phyloP scores from a whole-genome alignment of 768 basidiomycete genomes.

The Hygrocybe coccinea region DNA sequence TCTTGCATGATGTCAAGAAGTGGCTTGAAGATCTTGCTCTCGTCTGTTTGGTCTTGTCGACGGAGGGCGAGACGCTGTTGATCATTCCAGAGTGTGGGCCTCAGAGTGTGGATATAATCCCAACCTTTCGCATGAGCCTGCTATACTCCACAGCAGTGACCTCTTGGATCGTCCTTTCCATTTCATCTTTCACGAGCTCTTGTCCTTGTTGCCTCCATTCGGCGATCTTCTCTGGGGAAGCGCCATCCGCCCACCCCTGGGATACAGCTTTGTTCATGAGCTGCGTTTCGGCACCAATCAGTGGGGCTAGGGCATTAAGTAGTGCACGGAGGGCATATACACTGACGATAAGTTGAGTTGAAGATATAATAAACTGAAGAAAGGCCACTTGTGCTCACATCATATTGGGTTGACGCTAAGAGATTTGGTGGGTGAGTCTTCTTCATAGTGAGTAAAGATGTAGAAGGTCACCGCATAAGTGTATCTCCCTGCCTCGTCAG shows the following conservation, averaged over 20 bases:
- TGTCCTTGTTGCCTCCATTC: slow-evolving; percentile 59
- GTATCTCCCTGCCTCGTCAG: slow-evolving; percentile 73
- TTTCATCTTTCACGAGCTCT: slow-evolving; percentile 49
- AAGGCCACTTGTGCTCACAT: slow-evolving; percentile 56
- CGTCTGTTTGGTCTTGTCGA: slow-evolving; percentile 52
- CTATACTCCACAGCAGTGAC: slow-evolving; percentile 62
- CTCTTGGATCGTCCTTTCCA: slow-evolving; percentile 57
- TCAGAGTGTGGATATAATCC: slow-evolving; percentile 9
- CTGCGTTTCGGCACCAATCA: slow-evolving; percentile 79
- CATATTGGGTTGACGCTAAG: slow-evolving; percentile 75
- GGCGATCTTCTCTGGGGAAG: slow-evolving; percentile 46
- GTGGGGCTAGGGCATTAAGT: slow-evolving; percentile 70
- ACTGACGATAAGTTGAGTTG: slow-evolving; percentile 31
- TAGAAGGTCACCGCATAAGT: slow-evolving; percentile 50
- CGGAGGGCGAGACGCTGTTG: slow-evolving; percentile 72
- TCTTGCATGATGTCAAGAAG: slow-evolving; percentile 70
- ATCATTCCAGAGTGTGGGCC: background rate
- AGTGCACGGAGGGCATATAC: slow-evolving; percentile 76
- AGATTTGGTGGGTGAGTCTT: background rate
- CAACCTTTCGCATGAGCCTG: slow-evolving; percentile 62
- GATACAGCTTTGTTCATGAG: slow-evolving; percentile 46
- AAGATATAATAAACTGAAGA: background rate
- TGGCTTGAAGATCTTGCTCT: slow-evolving; percentile 53
- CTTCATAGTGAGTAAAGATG: background rate
- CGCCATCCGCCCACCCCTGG: slow-evolving; percentile 60